Evolutionary conservation across 1,284 basidiomycete species (phyloP), one percentile per base, ranked within the genome.

Genomic region (Ceratobasidium sp.): DNA sequence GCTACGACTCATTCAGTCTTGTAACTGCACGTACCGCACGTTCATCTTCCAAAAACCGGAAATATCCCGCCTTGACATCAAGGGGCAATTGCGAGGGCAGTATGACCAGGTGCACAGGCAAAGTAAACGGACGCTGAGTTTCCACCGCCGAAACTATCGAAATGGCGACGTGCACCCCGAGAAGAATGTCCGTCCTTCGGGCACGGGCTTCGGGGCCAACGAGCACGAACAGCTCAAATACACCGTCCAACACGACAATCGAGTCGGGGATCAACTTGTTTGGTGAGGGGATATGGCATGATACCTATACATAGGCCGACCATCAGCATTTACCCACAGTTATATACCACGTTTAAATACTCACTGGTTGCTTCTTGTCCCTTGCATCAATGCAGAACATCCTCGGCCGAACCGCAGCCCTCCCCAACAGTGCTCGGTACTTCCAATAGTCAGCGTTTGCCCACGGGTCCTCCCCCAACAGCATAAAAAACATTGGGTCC

Each of bases 401-500:
- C 48, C 71, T 64, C 33, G 71, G 71, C n/a, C 71, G 41, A 27
- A 52, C 59, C 10, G 60, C 71, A 44, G 60, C 27, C 41, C 50
- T 64, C 46, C 50, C 92, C 92, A 94, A 30, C 90, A 84, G 67
- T 20, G 85, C 84, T 81, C 91, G 87, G 91, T 92, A 95, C 80
- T 84, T 88, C 93, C 93, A 95, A 82, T 94, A 92, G 81, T 94
- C 89, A 1, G 93, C 93, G 62, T 88, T 90, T 3, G 93, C 93
- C 82, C 91, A 93, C 1, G 88, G 87, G 0, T 90, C 89, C 30
- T 93, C 89, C 10, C 93, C 93, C 12, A 95, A 86, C 62, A 93
- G 88, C 89, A 93, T 91, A 92, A 93, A 94, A 82, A 95, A 94
- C 88, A 94, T 90, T 77, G 94, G 92, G 76, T 94, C 91, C 35